A percentile compares a stretch with the other conserved stretches of the same genome.
These are phyloP conservation scores for Phytophthora pisi DNA, from an alignment of 352 stramenopile species.

Conservation along the genomic window DNA sequence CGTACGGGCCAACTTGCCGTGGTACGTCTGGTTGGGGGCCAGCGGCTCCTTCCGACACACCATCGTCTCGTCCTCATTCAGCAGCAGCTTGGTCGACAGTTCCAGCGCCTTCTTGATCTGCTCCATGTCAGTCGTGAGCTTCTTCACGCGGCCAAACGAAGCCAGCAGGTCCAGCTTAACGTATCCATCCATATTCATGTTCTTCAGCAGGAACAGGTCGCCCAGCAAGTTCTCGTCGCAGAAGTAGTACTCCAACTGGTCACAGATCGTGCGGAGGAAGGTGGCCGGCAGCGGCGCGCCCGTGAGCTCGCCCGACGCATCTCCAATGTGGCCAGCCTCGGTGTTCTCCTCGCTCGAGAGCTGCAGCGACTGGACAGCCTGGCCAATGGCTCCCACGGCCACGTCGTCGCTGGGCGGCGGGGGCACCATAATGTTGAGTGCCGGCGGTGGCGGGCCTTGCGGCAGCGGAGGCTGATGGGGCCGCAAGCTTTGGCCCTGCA, in stretches of 20 bases:
- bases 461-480: conserved; percentile 38
- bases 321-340: conserved; percentile 45
- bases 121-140: conserved; percentile 84
- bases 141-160: conserved; percentile 87
- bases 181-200: conserved; percentile 90
- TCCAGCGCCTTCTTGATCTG: conserved; percentile 85
- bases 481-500: conserved; percentile 17
- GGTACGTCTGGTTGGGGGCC: conserved; percentile 81
- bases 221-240: conserved; percentile 88
- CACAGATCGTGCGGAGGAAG: conserved; percentile 86
- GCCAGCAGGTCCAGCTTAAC: conserved; percentile 86
- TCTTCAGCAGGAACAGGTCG: conserved; percentile 87
- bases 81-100: conserved; percentile 83
- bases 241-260: conserved; percentile 91
- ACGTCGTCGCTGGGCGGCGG: conserved; percentile 45
- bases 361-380: conserved; percentile 63
- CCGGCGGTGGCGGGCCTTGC: conserved; percentile 47
- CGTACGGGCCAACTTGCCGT: conserved; percentile 84
- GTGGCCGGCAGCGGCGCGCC: conserved; percentile 69
- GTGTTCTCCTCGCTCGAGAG: conserved; percentile 44
- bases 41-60: conserved; percentile 88
- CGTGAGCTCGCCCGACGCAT: conserved; percentile 21
- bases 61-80: conserved; percentile 84
- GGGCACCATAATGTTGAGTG: conserved; percentile 55
- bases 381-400: conserved; percentile 61